phyloP scores from a whole-genome alignment of 2,329 filamentous ascomycete species.

The Chaetomiaceae sp. region DNA sequence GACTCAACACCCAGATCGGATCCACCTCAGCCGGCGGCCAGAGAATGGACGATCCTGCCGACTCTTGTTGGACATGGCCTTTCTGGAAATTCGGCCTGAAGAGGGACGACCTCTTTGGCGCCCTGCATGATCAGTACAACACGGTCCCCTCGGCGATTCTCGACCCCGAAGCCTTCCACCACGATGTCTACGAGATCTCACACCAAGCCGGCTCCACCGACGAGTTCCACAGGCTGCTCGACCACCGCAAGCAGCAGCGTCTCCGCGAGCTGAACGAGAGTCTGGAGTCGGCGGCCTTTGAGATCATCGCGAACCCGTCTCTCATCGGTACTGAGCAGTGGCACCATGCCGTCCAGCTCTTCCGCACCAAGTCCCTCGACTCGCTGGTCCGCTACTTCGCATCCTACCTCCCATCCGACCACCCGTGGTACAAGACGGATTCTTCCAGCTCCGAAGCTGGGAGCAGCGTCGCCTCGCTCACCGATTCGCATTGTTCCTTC shows the following conservation, averaged over 20 bases:
- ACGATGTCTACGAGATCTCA: conserved; percentile 57
- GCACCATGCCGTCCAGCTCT: conserved; percentile 54
- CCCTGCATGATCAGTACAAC: conserved; percentile 56
- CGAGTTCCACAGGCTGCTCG: conserved; percentile 52
- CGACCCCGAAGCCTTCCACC: conserved; percentile 56
- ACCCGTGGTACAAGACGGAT: conserved; percentile 39
- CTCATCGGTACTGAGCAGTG: conserved; percentile 56
- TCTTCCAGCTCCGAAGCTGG: conserved; percentile 36
- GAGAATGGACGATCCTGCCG: conserved; percentile 53
- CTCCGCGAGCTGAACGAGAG: conserved; percentile 51
- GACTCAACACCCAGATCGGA: neutral
- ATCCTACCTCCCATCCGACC: conserved; percentile 51
- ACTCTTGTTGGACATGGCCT: conserved; percentile 50
- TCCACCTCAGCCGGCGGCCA: conserved; percentile 20
- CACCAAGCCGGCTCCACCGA: conserved; percentile 44
- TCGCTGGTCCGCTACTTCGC: conserved; percentile 57
- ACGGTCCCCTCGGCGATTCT: conserved; percentile 52
- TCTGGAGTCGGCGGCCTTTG: conserved; percentile 53
- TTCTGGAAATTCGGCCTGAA: conserved; percentile 61
- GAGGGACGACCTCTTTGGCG: conserved; percentile 53
- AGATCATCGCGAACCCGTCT: conserved; percentile 56
- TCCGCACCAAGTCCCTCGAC: conserved; percentile 54
- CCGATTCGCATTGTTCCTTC: conserved; percentile 32
- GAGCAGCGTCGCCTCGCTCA: conserved; percentile 34
- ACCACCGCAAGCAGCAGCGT: conserved; percentile 49